A percentile compares a stretch with the other conserved stretches of the same genome.
These are phyloP conservation scores for Aspergillus coremiiformis DNA, from an alignment of 495 filamentous ascomycete species.

Conservation along the genomic window DNA sequence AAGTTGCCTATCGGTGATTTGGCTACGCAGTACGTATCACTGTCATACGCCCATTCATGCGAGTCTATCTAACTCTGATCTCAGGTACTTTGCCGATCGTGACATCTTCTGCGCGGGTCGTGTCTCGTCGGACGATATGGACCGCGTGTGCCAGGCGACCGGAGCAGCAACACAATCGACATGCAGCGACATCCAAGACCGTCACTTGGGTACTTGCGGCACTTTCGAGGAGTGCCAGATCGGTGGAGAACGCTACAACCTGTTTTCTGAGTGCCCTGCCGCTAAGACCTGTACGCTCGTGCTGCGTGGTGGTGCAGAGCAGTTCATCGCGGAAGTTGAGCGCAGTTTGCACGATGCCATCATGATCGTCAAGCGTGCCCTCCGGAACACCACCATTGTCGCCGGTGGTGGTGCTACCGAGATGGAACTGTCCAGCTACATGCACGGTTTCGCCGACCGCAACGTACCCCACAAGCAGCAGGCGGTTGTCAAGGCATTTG, in stretches of 20 bases:
- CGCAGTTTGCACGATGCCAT: constrained; percentile 95
- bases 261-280: constrained; percentile 90
- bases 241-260: constrained; percentile 93
- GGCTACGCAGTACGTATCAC: constrained; percentile 71
- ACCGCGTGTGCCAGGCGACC: constrained; percentile 90
- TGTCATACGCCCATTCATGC: background rate
- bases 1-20: constrained; percentile 97
- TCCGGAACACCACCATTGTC: constrained; percentile 88
- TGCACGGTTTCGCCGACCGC: constrained; percentile 85
- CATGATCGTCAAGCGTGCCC: constrained; percentile 98
- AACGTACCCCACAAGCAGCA: constrained; percentile 94
- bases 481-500: constrained; percentile 93
- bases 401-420: constrained; percentile 91
- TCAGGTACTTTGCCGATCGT: constrained; percentile 85
- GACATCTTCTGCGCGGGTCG: constrained; percentile 98
- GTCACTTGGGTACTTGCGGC: constrained; percentile 88
- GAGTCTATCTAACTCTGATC: constrained; percentile 7
- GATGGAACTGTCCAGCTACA: constrained; percentile 92
- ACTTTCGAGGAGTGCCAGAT: constrained; percentile 93
- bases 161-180: constrained; percentile 90
- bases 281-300: constrained; percentile 97
- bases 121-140: constrained; percentile 87
- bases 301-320: constrained; percentile 91
- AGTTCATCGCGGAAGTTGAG: constrained; percentile 98
- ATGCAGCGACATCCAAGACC: constrained; percentile 85